Percentiles rank a stretch among this genome's conserved stretches.
These are phyloP conservation scores for Flaveria floridana DNA, from an alignment of 140 eudicot genomes.

Conservation along the genomic window DNA sequence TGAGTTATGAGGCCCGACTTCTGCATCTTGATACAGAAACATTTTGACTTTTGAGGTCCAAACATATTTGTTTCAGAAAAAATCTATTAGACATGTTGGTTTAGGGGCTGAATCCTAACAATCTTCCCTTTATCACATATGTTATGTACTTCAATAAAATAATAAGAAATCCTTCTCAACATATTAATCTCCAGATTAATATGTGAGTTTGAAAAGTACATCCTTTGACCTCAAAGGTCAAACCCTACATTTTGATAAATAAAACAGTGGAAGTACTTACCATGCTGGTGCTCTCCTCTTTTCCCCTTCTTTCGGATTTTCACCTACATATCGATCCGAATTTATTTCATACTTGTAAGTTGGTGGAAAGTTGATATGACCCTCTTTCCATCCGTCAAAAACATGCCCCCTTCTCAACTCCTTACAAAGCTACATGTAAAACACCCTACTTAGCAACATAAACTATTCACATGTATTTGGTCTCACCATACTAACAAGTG, in stretches of 20 bases:
- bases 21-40: neutral
- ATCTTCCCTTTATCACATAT: neutral
- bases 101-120: neutral
- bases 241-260: neutral
- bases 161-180: neutral
- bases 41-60: conserved; percentile 14
- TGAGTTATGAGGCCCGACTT: neutral
- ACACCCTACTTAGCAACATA: conserved; percentile 4
- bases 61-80: neutral
- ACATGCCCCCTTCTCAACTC: conserved; percentile 79
- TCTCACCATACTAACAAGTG: neutral
- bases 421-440: conserved; percentile 55
- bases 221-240: conserved; percentile 20
- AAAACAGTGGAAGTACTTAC: conserved; percentile 41
- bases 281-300: conserved; percentile 97
- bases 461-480: conserved; percentile 16
- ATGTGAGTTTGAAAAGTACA: conserved; percentile 14
- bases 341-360: conserved; percentile 84
- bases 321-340: conserved; percentile 84
- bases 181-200: neutral
- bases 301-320: conserved; percentile 89
- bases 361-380: conserved; percentile 71
- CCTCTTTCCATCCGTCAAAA: conserved; percentile 92
- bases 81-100: neutral
- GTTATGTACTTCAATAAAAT: neutral